Base-by-base conservation (phyloP, 139 green algal genomes). In the Chlamydomonas urium region DNA sequence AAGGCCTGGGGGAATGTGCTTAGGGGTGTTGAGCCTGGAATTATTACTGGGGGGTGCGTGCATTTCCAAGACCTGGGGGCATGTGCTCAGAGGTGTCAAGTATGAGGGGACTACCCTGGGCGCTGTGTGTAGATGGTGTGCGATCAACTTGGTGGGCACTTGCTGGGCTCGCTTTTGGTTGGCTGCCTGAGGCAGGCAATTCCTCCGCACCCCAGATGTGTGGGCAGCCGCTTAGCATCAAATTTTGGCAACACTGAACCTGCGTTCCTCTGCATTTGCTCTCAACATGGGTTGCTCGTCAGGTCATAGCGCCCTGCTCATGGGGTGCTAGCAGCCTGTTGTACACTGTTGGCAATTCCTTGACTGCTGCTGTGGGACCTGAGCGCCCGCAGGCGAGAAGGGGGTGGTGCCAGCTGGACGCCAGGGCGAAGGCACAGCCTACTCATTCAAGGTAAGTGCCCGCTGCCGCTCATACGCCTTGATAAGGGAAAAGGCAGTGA, bases 391-490 rank as follows among this genome's bases (percentile, higher is more conserved):
- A 81, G 85, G 86, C 5, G 86, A 89, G 80, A 75, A 85, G 50
- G 86, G 86, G 21, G 62, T 75, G 4, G 86, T 87, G 36, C 80
- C 82, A 0, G 60, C 70, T 24, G 86, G 86, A 5, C 59, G 74
- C 26, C 75, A 87, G 45, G 84, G 84, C 1, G 74, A 78, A 2
- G 86, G 86, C 19, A 66, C 72, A 58, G 35, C 69, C 1, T 87
- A 86, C 47, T 72, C 82, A 34, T 74, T 91, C 50, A 91, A 89
- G 72, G 83, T 74, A 26, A 33, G 10, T 8, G 2, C 24, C 62
- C 37, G 26, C 62, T 38, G 31, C 36, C 17, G 60, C 10, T 50
- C 42, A 14, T 50, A 50, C 42, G 42, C 10, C 10, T 14, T 50
- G 42, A 8, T 24, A 50, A 14, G 8, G 42, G 8, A 50, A 50